These are phyloP conservation scores for Pestalotiopsis sp. DNA, from an alignment of 2,329 filamentous ascomycete species.

Conservation along the genomic window DNA sequence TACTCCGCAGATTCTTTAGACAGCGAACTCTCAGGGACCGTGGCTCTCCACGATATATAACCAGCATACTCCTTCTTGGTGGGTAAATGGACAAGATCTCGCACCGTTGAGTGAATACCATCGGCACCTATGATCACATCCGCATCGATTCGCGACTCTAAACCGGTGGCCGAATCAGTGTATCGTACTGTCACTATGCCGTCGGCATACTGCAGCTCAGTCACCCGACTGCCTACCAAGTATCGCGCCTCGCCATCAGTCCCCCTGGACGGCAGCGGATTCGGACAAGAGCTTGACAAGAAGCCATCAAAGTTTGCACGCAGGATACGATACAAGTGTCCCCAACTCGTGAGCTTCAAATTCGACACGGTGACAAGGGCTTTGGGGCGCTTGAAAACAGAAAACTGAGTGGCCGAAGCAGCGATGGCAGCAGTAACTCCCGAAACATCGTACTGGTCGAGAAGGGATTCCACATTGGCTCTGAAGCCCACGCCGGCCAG, in stretches of 20 bases:
- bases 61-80: not conserved
- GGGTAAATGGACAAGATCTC: not conserved
- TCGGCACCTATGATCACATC: not conserved
- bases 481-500: conserved; percentile 23
- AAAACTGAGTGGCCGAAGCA: conserved; percentile 15
- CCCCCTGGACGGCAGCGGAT: conserved; percentile 13
- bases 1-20: not conserved
- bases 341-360: conserved; percentile 44
- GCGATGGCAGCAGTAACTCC: conserved; percentile 21
- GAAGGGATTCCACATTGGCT: conserved; percentile 12
- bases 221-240: conserved; percentile 25
- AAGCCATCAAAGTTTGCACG: conserved; percentile 42
- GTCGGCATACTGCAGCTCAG: conserved; percentile 17
- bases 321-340: conserved; percentile 40
- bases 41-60: not conserved
- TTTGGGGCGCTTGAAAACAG: conserved; percentile 18
- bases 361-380: conserved; percentile 19
- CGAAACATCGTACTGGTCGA: conserved; percentile 34
- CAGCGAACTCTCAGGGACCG: not conserved
- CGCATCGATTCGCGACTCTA: not conserved
- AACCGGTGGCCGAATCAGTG: conserved; percentile 18
- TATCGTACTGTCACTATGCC: conserved; percentile 21
- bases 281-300: conserved; percentile 23
- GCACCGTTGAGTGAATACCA: not conserved
- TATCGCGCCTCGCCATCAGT: conserved; percentile 28